Percentiles rank a stretch among this genome's conserved stretches.
Conservation (phyloP, 2,329 filamentous ascomycete species). For the Mariannaea sp. region DNA sequence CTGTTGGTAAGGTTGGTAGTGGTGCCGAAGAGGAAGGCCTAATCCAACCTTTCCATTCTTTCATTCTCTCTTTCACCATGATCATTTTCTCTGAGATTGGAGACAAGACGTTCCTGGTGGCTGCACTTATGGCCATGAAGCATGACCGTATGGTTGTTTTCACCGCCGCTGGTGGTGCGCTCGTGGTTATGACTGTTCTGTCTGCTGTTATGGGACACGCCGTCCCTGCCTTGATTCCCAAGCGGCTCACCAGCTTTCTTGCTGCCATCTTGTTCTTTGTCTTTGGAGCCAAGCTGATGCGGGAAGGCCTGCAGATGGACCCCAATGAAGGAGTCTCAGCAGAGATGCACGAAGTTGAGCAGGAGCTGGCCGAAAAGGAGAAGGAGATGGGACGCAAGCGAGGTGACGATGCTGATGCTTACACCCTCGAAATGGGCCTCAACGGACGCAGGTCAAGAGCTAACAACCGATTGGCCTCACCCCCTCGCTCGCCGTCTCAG, state of each 20-base stretch:
- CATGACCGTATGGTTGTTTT: slow-evolving; percentile 93
- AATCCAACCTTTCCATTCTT: slow-evolving; percentile 84
- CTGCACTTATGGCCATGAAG: slow-evolving; percentile 98
- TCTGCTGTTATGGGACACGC: slow-evolving; percentile 92
- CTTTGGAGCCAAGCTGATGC: slow-evolving; percentile 83
- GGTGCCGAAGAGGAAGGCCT: slow-evolving; percentile 60
- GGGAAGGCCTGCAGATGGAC: slow-evolving; percentile 87
- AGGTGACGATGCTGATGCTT: slow-evolving; percentile 70
- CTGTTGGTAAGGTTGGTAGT: slow-evolving; percentile 34
- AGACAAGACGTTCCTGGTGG: slow-evolving; percentile 98
- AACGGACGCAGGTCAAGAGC: slow-evolving; percentile 71
- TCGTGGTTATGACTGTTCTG: slow-evolving; percentile 92
- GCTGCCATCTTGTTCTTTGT: slow-evolving; percentile 85
- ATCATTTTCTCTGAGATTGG: slow-evolving; percentile 96
- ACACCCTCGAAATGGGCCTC: slow-evolving; percentile 80
- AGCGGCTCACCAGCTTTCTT: slow-evolving; percentile 86
- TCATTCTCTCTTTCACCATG: slow-evolving; percentile 92
- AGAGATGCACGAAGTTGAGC: slow-evolving; percentile 96
- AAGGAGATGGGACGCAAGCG: slow-evolving; percentile 70
- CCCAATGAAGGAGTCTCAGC: slow-evolving; percentile 90
- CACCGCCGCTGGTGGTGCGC: slow-evolving; percentile 87
- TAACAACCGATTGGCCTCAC: slow-evolving; percentile 77
- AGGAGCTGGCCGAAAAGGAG: slow-evolving; percentile 93
- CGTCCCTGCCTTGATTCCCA: slow-evolving; percentile 86
- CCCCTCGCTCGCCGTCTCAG: slow-evolving; percentile 79